Percentiles rank a stretch among this genome's conserved stretches.
Evolutionary conservation across 2,329 filamentous ascomycete genomes (phyloP).

Genomic region (Diaporthe amygdali): DNA sequence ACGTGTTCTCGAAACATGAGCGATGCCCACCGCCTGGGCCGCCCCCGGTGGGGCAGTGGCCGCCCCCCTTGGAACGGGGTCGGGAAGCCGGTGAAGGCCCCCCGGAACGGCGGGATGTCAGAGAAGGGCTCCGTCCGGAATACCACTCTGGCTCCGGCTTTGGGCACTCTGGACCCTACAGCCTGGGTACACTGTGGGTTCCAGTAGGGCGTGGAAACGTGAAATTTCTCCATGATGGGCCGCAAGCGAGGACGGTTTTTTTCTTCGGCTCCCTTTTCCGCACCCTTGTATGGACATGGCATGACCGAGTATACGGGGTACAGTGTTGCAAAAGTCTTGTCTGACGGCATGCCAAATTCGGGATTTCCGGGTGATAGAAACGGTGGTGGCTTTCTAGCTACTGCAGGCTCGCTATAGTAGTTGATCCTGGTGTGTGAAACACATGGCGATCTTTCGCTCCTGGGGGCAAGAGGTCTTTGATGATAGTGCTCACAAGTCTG

Average conservation of each 20-base stretch:
- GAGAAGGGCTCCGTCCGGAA: slow-evolving; percentile 13
- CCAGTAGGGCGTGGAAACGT: slow-evolving; percentile 16
- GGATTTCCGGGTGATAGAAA: not conserved
- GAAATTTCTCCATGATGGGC: slow-evolving; percentile 7
- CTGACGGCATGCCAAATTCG: slow-evolving; percentile 19
- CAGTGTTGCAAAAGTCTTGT: slow-evolving; percentile 1
- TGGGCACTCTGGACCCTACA: slow-evolving; percentile 6
- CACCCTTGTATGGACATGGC: slow-evolving; percentile 7
- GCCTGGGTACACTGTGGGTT: slow-evolving; percentile 11
- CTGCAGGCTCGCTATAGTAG: not conserved
- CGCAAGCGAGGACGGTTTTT: slow-evolving; percentile 15
- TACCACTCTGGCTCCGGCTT: not conserved
- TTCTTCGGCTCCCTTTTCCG: slow-evolving; percentile 16
- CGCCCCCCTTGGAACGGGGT: not conserved
- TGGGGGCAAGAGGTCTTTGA: not conserved
- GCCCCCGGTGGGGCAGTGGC: slow-evolving; percentile 3
- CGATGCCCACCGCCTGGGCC: slow-evolving; percentile 5
- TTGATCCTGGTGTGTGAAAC: not conserved
- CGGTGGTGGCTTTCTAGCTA: not conserved
- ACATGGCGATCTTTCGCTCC: not conserved
- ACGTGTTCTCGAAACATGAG: slow-evolving; percentile 15
- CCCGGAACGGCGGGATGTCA: slow-evolving; percentile 17
- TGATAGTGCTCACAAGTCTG: not conserved
- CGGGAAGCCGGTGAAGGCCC: slow-evolving; percentile 17
- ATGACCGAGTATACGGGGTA: slow-evolving; percentile 15